Conservation (phyloP, 2,329 filamentous ascomycete genomes). For the Harringtonia lauricola region DNA sequence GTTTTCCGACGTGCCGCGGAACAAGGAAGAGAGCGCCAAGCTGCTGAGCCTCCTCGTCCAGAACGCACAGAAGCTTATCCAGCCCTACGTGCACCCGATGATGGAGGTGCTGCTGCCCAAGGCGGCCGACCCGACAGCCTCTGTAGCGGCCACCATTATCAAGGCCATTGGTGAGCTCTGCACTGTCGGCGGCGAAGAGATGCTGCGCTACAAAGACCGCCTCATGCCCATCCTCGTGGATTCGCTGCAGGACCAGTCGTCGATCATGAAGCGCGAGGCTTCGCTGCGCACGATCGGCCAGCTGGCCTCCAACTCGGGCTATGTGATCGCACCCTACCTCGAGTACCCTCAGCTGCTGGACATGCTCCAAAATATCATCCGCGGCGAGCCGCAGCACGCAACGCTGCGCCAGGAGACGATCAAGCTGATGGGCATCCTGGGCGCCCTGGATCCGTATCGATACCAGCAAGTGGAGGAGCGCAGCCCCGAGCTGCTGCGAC, state of each 20-base stretch:
- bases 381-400: slow-evolving; percentile 75
- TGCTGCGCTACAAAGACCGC: slow-evolving; percentile 81
- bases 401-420: slow-evolving; percentile 87
- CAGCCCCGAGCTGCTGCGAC: slow-evolving; percentile 67
- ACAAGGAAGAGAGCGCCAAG: slow-evolving; percentile 93
- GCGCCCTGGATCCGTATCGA: slow-evolving; percentile 90
- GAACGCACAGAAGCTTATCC: slow-evolving; percentile 85
- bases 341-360: slow-evolving; percentile 92
- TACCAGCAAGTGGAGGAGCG: slow-evolving; percentile 86
- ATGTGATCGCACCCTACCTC: slow-evolving; percentile 91
- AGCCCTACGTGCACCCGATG: slow-evolving; percentile 95
- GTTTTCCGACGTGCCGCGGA: slow-evolving; percentile 85
- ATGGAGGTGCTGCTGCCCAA: slow-evolving; percentile 90
- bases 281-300: slow-evolving; percentile 85
- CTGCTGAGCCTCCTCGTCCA: slow-evolving; percentile 86
- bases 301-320: slow-evolving; percentile 89
- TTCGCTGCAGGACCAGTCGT: slow-evolving; percentile 87
- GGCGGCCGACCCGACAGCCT: slow-evolving; percentile 71
- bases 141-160: slow-evolving; percentile 88
- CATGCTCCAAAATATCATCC: slow-evolving; percentile 86
- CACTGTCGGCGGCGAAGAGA: slow-evolving; percentile 86
- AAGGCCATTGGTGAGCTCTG: slow-evolving; percentile 91
- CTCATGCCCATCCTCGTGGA: slow-evolving; percentile 94
- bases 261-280: slow-evolving; percentile 79
- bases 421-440: slow-evolving; percentile 89